Evolutionary conservation across 805 yeast species (phyloP).

Genomic region (Brettanomyces naardenensis): DNA sequence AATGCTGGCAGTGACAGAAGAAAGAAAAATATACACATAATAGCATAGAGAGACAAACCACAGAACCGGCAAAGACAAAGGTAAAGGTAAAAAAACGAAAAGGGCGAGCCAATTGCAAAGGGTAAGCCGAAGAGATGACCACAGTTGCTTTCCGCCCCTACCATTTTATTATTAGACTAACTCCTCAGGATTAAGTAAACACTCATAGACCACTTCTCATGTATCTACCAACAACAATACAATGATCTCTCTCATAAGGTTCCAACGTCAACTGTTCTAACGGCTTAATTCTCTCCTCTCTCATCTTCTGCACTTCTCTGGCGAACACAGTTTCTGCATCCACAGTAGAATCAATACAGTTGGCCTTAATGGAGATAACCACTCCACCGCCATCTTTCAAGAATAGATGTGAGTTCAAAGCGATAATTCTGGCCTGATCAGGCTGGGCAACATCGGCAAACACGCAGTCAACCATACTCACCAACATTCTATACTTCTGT

Average conservation of each 20-base stretch:
- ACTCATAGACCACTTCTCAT: slow-evolving; percentile 66
- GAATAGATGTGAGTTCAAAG: slow-evolving; percentile 96
- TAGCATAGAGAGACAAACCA: no score
- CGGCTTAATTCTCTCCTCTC: slow-evolving; percentile 98
- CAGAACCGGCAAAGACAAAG: no score
- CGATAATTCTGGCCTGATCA: slow-evolving; percentile 99
- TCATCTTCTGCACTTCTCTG: slow-evolving; percentile 96
- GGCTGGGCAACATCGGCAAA: slow-evolving; percentile 99
- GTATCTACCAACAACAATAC: slow-evolving; percentile 97
- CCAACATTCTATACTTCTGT: slow-evolving; percentile 97
- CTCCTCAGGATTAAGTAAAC: no score
- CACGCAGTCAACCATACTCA: slow-evolving; percentile 98
- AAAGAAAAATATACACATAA: no score
- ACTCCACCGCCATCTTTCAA: slow-evolving; percentile 98
- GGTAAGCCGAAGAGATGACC: no score
- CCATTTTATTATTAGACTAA: no score
- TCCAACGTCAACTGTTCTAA: slow-evolving; percentile 97
- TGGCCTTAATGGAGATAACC: slow-evolving; percentile 97
- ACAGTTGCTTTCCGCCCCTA: no score
- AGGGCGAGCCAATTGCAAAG: no score
- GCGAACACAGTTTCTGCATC: slow-evolving; percentile 99
- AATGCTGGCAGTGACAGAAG: no score
- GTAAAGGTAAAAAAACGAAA: no score
- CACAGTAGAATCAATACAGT: slow-evolving; percentile 99
- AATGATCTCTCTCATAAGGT: slow-evolving; percentile 99